Conservation (phyloP, 225 moss, liverwort and hornwort species). For the Polytrichum commune region DNA sequence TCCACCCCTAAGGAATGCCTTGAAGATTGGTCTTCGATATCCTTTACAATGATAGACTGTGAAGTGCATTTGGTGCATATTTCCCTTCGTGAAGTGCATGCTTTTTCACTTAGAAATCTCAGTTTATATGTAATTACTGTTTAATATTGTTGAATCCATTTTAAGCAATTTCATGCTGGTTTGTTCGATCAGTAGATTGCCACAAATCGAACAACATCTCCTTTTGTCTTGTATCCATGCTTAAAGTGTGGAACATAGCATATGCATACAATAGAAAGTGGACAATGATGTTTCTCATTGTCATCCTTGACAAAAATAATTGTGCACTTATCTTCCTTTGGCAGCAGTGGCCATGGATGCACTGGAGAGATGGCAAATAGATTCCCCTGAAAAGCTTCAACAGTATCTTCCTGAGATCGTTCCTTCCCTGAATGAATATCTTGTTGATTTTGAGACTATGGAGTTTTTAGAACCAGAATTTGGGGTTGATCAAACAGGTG, state of each 20-base stretch:
- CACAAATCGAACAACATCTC: no score
- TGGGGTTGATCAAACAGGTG: conserved; percentile 21
- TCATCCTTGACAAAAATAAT: conserved; percentile 26
- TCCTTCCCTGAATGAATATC: conserved; percentile 60
- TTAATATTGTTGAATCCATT: no score
- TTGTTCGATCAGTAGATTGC: no score
- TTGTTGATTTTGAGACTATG: conserved; percentile 66
- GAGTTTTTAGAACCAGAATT: conserved; percentile 53
- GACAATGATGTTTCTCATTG: not conserved
- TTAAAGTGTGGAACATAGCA: no score
- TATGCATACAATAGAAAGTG: no score
- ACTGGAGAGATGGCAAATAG: conserved; percentile 73
- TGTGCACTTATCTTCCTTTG: conserved; percentile 66
- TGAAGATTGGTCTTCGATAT: conserved; percentile 95
- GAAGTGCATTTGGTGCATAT: not conserved
- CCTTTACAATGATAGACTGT: conserved; percentile 25
- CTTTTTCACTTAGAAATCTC: no score
- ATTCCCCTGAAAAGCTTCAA: conserved; percentile 62
- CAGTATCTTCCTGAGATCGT: conserved; percentile 62
- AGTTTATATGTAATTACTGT: no score
- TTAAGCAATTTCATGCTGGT: no score
- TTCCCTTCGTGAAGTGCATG: no score
- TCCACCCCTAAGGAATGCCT: conserved; percentile 62
- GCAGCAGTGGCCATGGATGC: conserved; percentile 81
- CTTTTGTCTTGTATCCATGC: no score